Conservation (phyloP, 805 yeast species). For the Metschnikowia matae region DNA sequence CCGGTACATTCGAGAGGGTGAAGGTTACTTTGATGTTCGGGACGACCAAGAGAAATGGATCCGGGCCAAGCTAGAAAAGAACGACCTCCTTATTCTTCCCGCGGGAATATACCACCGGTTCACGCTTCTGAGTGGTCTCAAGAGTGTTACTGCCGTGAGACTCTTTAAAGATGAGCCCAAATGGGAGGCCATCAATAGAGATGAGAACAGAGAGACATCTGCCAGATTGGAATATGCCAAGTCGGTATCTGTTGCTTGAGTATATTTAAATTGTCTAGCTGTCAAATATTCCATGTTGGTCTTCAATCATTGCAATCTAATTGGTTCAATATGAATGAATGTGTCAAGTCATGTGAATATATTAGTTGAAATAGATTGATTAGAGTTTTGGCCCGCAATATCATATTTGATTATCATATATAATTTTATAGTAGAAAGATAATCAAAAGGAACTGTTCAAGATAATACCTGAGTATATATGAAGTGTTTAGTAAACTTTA, state of each 20-base stretch:
- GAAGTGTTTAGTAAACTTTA: no score
- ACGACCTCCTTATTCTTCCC: conserved; percentile 75
- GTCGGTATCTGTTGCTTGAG: conserved; percentile 23
- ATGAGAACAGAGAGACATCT: conserved; percentile 32
- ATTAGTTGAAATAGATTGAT: no score
- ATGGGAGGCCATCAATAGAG: conserved; percentile 85
- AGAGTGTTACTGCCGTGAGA: conserved; percentile 72
- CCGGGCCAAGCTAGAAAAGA: conserved; percentile 56
- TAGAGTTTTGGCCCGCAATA: no score
- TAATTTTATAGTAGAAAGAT: no score
- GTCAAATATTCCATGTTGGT: no score
- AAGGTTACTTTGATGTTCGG: conserved; percentile 88
- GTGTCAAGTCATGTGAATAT: no score
- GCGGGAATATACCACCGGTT: conserved; percentile 95
- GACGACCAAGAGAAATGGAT: conserved; percentile 66
- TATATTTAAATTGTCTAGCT: no score
- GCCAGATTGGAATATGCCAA: conserved; percentile 35
- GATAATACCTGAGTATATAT: no score
- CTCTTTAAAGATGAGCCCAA: conserved; percentile 93
- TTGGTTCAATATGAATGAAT: no score
- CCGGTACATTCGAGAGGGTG: conserved; percentile 83
- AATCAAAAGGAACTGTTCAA: no score
- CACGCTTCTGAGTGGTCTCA: conserved; percentile 56
- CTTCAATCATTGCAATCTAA: no score
- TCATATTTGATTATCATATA: no score